Conservation (phyloP, 495 filamentous ascomycete species). For the Neurospora intermedia region DNA sequence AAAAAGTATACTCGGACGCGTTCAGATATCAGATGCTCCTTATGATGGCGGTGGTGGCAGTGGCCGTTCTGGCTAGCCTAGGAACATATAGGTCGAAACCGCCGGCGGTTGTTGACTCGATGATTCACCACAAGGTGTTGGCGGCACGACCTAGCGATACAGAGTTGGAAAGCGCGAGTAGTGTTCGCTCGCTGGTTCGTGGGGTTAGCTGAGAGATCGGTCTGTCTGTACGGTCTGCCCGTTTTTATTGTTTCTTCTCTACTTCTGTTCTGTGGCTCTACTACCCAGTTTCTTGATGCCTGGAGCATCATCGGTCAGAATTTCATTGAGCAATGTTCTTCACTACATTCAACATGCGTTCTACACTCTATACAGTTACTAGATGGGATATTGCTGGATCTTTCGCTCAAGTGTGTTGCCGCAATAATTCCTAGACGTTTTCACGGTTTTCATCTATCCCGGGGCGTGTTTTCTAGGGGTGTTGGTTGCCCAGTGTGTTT, state of each 20-base stretch:
- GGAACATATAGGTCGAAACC: conserved; percentile 11
- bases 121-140: conserved; percentile 17
- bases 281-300: not conserved
- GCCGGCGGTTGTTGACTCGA: conserved; percentile 9
- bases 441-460: not conserved
- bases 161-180: conserved; percentile 19
- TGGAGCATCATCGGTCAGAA: not conserved
- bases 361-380: not conserved
- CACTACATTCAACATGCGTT: not conserved
- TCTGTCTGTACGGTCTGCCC: no score
- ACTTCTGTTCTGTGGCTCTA: not conserved
- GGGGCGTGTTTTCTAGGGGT: not conserved
- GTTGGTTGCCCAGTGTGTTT: not conserved
- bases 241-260: not conserved
- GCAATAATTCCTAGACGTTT: not conserved
- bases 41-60: conserved; percentile 16
- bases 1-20: conserved; percentile 10
- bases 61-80: conserved; percentile 20
- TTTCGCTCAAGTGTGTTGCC: not conserved
- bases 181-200: conserved; percentile 5
- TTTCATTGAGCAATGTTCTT: not conserved
- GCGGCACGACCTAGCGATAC: conserved; percentile 8
- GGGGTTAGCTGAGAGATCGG: not conserved
- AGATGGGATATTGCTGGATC: not conserved
- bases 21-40: conserved; percentile 18